Conservation (phyloP, 208 protist genomes). For the Kentomonas sorsogonicus region DNA sequence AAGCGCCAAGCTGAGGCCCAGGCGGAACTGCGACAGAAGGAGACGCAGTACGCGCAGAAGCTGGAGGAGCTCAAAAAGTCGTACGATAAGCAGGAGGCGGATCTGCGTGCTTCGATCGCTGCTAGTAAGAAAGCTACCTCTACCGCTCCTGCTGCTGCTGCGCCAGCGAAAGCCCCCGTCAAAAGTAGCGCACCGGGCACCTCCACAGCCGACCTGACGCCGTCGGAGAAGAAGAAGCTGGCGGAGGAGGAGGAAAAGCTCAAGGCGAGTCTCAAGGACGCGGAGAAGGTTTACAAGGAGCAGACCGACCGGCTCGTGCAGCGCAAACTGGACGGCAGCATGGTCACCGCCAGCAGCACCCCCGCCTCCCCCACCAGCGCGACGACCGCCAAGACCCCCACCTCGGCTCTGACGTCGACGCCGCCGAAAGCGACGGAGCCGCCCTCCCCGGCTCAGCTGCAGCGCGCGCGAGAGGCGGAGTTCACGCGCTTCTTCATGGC, state of each 20-base stretch:
- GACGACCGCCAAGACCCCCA: neutral
- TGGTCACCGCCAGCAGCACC: neutral
- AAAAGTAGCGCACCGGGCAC: too few relatives aligned
- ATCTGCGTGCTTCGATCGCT: too few relatives aligned
- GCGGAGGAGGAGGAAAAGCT: constrained; percentile 30
- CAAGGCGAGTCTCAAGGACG: constrained; percentile 16
- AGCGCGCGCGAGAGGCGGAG: constrained; percentile 26
- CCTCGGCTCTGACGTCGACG: neutral
- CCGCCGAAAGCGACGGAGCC: neutral
- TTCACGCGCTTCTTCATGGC: constrained; percentile 26
- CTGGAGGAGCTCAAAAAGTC: constrained; percentile 14
- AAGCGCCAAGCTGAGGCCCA: too few relatives aligned
- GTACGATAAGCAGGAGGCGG: constrained; percentile 14
- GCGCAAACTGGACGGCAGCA: constrained; percentile 3
- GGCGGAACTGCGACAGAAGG: too few relatives aligned
- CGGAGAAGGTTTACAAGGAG: constrained; percentile 22
- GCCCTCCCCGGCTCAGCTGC: constrained; percentile 12
- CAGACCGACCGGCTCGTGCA: constrained; percentile 33
- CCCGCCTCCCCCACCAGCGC: neutral
- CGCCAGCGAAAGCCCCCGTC: too few relatives aligned
- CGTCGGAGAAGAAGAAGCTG: constrained; percentile 19
- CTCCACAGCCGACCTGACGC: too few relatives aligned
- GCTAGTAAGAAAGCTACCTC: too few relatives aligned
- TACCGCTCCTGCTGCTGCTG: too few relatives aligned
- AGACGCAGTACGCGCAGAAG: constrained; percentile 13